Evolutionary conservation across 179 eudicot genomes (phyloP), one percentile per base, ranked within the genome.

Genomic region (Pouteria campechiana): DNA sequence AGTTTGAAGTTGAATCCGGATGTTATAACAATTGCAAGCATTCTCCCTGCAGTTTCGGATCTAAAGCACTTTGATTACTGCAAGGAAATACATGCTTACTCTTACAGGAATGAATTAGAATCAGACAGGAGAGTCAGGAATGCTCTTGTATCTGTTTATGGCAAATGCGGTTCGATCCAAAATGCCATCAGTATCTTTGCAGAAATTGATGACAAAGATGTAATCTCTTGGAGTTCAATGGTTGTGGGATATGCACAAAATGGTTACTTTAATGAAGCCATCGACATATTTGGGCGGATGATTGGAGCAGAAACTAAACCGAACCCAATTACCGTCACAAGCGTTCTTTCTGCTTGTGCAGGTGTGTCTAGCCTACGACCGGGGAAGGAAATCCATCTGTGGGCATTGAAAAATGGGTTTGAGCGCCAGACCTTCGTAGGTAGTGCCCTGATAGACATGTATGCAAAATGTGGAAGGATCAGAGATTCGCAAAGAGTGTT

Each of bases 261-360:
- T 30, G 51, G 31, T 27, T 31, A 36, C 37, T 46, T 54, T 45
- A 15, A 47, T 41, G 32, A 28, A 5, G 41, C n/a, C 19, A 38
- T 20, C 44, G 30, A 48, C 49, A 23, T 19, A 46, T 44, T 49
- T 39, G 16, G 32, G 46, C 0, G 29, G 63, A 41, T 31, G 20
- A n/a, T n/a, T n/a, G n/a, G n/a, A n/a, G n/a, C n/a, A n/a, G n/a
- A n/a, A n/a, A n/a, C n/a, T n/a, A n/a, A n/a, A 47, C 73, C 70
- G 32, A 65, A 69, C 61, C 44, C 57, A 10, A 47, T 79, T 29
- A 54, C 75, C 19, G 51, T 54, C 31, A 45, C 69, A 9, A 23
- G 76, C 55, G 63, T 68, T 29, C 70, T 79, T 53, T 76, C 79
- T 9, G 72, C 90, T 22, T 71, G 81, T 56, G 69, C 85, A 37